Evolutionary conservation across 257 asterid species (phyloP), one percentile per base, ranked within the genome.

Genomic region (Penstemon barbatus): DNA sequence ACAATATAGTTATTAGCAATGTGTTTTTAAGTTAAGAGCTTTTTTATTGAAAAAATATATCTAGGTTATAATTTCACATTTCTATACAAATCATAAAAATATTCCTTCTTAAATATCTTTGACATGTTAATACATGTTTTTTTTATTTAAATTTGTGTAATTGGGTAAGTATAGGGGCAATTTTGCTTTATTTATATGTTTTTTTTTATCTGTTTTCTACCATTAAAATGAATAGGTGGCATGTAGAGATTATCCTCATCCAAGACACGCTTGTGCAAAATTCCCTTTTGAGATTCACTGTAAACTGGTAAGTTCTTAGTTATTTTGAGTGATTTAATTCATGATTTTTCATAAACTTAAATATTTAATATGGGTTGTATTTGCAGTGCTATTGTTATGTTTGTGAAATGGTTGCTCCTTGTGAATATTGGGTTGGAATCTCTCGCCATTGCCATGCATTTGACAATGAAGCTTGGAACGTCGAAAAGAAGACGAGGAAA

Each of bases 181-280:
- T 25, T 25, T 25, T 25, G 33, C 33, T 25, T 25, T 25, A 25
- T 25, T 25, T 25, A 25, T 25, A 25, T 25, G 33, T 25, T 25
- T 25, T 25, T 25, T 2, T 1, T 1, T 25, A 2, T n/a, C n/a
- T n/a, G n/a, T 25, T 25, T 25, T 25, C 18, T 38, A 18, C 40
- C 4, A 39, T 43, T 59, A 37, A 33, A 50, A n/a, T 66, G 52
- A 45, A 49, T 25, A 79, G 90, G 79, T 84, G 68, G 90, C 90
- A 5, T 82, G 84, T 66, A 74, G 87, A 70, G 90, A 84, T 63
- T 84, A 67, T 69, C 87, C 90, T n/a, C 90, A 84, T 74, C 65
- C 87, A 19, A 75, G 90, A 63, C 82, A 84, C 60, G 60, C 61
- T 7, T 84, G 90, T 49, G 66, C 7, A n/a, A 69, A 75, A 59